Evolutionary conservation across 208 protist species (phyloP), one percentile per base, ranked within the genome.

Genomic region (Polymyxa betae): DNA sequence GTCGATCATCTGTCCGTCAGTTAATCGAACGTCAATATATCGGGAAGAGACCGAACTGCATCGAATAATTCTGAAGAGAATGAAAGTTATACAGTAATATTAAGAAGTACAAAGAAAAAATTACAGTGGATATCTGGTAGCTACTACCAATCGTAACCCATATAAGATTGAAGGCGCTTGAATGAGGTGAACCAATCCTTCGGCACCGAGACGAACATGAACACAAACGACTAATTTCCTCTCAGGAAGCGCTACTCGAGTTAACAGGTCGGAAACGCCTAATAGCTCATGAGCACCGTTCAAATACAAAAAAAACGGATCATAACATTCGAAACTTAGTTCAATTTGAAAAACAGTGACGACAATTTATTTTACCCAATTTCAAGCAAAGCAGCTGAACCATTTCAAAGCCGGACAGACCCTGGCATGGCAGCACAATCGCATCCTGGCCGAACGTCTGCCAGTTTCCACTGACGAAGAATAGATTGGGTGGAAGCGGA

Each of bases 71-170:
- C 5, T 60, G 49, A 29, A 60, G 5, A 5, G 24, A 60, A 60
- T 60, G 49, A 60, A 60, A 24, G 49, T 5, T 24, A 60, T 60
- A 60, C 49, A 60, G 49, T n/a, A 66, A 66, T 29, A 66, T 32
- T 66, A 29, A 66, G 16, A 29, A 32, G 72, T 43, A 16, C 35
- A 82, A 5, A 43, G 10, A 82, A 35, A 82, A 82, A 35, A 35
- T 5, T 82, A 82, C 72, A 82, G 16, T 45, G 72, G 72, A 43
- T 38, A 82, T 16, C n/a, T 35, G 16, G 72, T 82, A 20, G 72
- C 72, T 20, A 82, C 35, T 45, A 82, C n/a, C 35, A 82, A n/a
- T 20, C 72, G n/a, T 43, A 82, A 43, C 12, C 72, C 72, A 35
- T 40, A 20, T 82, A 82, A 20, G 5, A 43, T 43, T 12, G 72